Conservation (phyloP, 2,329 filamentous ascomycete genomes). For the Aspergillus sp. region DNA sequence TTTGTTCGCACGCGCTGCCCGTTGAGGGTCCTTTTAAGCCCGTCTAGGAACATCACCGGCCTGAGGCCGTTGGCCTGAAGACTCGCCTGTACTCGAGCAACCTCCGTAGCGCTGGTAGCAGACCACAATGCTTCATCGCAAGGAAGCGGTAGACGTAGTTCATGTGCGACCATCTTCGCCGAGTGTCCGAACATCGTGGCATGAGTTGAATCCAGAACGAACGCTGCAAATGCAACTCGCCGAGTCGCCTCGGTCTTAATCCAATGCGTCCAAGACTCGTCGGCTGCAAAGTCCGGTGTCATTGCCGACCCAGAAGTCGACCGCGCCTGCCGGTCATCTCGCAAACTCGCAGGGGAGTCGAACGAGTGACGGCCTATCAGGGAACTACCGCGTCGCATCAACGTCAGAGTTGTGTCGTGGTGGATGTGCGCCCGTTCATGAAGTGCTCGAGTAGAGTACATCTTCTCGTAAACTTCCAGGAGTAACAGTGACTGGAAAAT, state of each 20-base stretch:
- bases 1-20: slow-evolving; percentile 86
- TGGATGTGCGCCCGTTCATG: slow-evolving; percentile 96
- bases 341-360: slow-evolving; percentile 76
- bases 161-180: slow-evolving; percentile 94
- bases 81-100: slow-evolving; percentile 77
- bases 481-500: slow-evolving; percentile 88
- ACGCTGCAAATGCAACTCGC: slow-evolving; percentile 87
- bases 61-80: slow-evolving; percentile 79
- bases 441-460: slow-evolving; percentile 87
- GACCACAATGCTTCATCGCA: slow-evolving; percentile 94
- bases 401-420: slow-evolving; percentile 88
- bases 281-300: slow-evolving; percentile 64
- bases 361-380: slow-evolving; percentile 81
- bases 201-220: slow-evolving; percentile 92
- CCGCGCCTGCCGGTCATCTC: slow-evolving; percentile 57
- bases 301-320: slow-evolving; percentile 38
- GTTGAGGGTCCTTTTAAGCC: slow-evolving; percentile 83
- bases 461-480: slow-evolving; percentile 94
- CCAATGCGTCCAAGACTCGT: slow-evolving; percentile 96
- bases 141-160: slow-evolving; percentile 85
- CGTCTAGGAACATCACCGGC: slow-evolving; percentile 83
- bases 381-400: slow-evolving; percentile 92
- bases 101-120: slow-evolving; percentile 82
- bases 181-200: slow-evolving; percentile 98
- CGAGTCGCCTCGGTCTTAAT: slow-evolving; percentile 90